phyloP scores from a whole-genome alignment of 1,284 basidiomycete genomes.

The Tilletiopsis washingtonensis region DNA sequence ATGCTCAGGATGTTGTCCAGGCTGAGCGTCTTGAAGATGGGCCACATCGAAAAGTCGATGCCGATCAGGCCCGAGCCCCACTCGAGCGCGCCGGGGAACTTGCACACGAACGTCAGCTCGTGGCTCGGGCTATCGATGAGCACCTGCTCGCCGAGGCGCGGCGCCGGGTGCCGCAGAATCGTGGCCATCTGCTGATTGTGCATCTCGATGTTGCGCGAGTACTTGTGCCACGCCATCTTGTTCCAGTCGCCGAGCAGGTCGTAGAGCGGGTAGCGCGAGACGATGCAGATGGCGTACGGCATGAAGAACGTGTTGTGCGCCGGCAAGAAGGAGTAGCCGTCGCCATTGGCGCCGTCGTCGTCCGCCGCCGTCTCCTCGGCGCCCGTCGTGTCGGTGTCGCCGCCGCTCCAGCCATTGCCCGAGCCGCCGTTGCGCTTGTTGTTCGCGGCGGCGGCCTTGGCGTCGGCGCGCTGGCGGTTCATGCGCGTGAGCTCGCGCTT shows the following conservation, averaged over 20 bases:
- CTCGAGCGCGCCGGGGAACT: slow-evolving; percentile 49
- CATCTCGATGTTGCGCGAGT: slow-evolving; percentile 46
- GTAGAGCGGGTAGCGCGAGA: slow-evolving; percentile 43
- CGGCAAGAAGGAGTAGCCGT: slow-evolving; percentile 22
- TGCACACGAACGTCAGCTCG: slow-evolving; percentile 44
- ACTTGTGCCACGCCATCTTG: slow-evolving; percentile 46
- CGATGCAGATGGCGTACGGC: slow-evolving; percentile 44
- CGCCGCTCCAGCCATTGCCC: slow-evolving; percentile 6
- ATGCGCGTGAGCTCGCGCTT: slow-evolving; percentile 29
- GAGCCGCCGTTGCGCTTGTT: slow-evolving; percentile 7
- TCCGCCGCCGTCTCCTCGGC: slow-evolving; percentile 8
- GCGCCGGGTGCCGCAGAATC: slow-evolving; percentile 43
- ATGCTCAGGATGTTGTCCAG: slow-evolving; percentile 88
- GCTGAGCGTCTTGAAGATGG: slow-evolving; percentile 85
- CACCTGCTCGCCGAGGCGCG: slow-evolving; percentile 39
- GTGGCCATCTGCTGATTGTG: slow-evolving; percentile 47
- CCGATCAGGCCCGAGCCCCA: slow-evolving; percentile 49
- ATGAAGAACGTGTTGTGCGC: slow-evolving; percentile 40
- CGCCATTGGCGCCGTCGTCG: slow-evolving; percentile 16
- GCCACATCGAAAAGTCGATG: slow-evolving; percentile 82
- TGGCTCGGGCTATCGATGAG: slow-evolving; percentile 27
- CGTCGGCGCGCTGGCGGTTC: slow-evolving; percentile 6
- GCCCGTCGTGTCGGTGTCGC: slow-evolving; percentile 8
- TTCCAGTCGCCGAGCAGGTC: slow-evolving; percentile 46
- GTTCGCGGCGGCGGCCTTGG: slow-evolving; percentile 12